Conservation (phyloP, 2,329 filamentous ascomycete species). For the Fusarium sublunatum region DNA sequence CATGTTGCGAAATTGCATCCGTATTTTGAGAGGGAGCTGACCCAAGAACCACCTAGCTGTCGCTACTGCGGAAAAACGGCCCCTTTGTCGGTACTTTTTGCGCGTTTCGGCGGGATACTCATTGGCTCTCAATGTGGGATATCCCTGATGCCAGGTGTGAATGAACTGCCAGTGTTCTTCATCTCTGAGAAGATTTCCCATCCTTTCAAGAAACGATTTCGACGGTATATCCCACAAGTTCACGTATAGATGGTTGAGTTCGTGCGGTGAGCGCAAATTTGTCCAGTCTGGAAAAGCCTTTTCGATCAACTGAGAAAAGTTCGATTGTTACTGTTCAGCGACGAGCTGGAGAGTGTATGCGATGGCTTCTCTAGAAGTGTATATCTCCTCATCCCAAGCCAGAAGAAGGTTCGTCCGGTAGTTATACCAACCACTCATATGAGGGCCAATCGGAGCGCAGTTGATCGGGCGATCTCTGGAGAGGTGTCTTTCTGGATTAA, state of each 20-base stretch:
- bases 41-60: constrained; percentile 7
- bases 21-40: not conserved
- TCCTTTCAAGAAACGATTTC: not conserved
- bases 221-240: constrained; percentile 5
- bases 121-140: too few species aligned
- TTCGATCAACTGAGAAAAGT: not conserved
- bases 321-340: too few species aligned
- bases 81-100: not conserved
- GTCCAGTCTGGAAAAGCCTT: not conserved
- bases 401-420: too few species aligned
- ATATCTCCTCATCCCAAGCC: too few species aligned
- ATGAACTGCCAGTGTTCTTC: not conserved
- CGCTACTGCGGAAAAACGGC: constrained; percentile 15
- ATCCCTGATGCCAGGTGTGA: not conserved
- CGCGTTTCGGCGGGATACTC: too few species aligned
- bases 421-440: too few species aligned
- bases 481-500: too few species aligned
- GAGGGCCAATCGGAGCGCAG: too few species aligned
- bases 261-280: too few species aligned
- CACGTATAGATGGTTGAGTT: not conserved
- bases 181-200: not conserved
- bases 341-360: not conserved
- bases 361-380: not conserved
- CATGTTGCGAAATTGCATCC: not conserved
- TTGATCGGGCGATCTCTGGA: too few species aligned